Evolutionary conservation across 2,329 filamentous ascomycete species (phyloP).

Genomic region (Atkinsonella hypoxylon): DNA sequence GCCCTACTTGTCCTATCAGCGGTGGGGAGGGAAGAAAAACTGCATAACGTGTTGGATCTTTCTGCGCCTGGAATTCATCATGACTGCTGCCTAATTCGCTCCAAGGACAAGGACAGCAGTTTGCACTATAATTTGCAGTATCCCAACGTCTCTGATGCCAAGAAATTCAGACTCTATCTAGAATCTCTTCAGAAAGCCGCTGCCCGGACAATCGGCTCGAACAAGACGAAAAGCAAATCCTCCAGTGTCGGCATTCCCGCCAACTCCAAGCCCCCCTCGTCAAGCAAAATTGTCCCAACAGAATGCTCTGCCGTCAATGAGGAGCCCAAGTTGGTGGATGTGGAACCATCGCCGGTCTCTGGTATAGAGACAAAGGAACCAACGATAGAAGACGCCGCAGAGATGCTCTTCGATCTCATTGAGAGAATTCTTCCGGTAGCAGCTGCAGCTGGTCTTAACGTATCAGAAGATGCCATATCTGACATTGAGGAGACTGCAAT

Average conservation of each 20-base stretch:
- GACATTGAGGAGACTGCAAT: slow-evolving; percentile 16
- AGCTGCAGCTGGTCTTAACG: slow-evolving; percentile 2
- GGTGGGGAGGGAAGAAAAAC: slow-evolving; percentile 4
- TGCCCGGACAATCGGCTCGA: background rate
- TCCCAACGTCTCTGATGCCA: slow-evolving; percentile 6
- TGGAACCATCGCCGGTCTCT: background rate
- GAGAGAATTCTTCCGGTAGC: slow-evolving; percentile 10
- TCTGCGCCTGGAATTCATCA: slow-evolving; percentile 10
- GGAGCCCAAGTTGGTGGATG: slow-evolving; percentile 2
- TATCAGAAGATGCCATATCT: slow-evolving; percentile 7
- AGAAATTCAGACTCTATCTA: slow-evolving; percentile 8
- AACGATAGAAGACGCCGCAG: slow-evolving; percentile 8
- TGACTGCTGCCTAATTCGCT: slow-evolving; percentile 12
- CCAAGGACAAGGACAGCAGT: background rate
- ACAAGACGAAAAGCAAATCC: background rate
- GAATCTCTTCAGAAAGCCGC: slow-evolving; percentile 8
- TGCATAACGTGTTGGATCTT: slow-evolving; percentile 13
- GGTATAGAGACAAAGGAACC: background rate
- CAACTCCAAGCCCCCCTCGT: background rate
- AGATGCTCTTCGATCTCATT: slow-evolving; percentile 9
- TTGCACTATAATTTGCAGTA: slow-evolving; percentile 12
- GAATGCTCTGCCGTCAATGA: background rate
- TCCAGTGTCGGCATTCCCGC: background rate
- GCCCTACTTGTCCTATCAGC: slow-evolving; percentile 12
- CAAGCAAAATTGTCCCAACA: no score